Evolutionary conservation across 2,329 filamentous ascomycete genomes (phyloP).

Genomic region (Lecanicillium sp.): DNA sequence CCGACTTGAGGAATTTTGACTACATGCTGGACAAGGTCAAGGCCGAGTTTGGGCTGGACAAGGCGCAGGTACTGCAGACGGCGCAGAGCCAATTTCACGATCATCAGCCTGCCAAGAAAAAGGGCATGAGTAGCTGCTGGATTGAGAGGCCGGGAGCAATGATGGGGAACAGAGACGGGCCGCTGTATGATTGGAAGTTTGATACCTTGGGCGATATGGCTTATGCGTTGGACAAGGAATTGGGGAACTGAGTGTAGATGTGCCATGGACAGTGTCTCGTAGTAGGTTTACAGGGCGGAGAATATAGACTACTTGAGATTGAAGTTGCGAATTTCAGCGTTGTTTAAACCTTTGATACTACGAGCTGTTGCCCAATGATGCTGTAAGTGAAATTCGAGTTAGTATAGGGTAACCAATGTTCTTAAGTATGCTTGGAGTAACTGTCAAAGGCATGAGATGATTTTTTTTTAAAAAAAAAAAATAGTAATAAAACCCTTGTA

Average conservation of each 20-base stretch:
- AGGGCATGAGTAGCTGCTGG: slow-evolving; percentile 53
- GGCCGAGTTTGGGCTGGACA: slow-evolving; percentile 45
- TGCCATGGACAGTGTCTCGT: not conserved
- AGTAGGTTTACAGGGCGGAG: too few species aligned
- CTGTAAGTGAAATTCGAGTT: too few species aligned
- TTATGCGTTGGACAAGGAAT: slow-evolving; percentile 37
- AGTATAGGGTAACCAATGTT: too few species aligned
- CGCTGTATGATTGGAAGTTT: slow-evolving; percentile 46
- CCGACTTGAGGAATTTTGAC: slow-evolving; percentile 55
- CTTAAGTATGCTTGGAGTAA: too few species aligned
- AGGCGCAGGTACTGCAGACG: slow-evolving; percentile 51
- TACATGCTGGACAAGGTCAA: slow-evolving; percentile 50
- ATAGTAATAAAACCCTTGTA: too few species aligned
- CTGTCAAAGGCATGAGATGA: too few species aligned
- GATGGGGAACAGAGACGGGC: slow-evolving; percentile 31
- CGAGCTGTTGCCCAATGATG: too few species aligned
- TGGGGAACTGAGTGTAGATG: not conserved
- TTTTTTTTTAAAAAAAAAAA: too few species aligned
- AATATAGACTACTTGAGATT: too few species aligned
- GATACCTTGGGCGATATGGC: slow-evolving; percentile 49
- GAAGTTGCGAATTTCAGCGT: too few species aligned
- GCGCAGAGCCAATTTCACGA: slow-evolving; percentile 66
- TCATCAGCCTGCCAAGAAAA: slow-evolving; percentile 53
- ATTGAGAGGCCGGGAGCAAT: slow-evolving; percentile 40
- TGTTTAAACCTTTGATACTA: too few species aligned